Percentiles rank a stretch among this genome's conserved stretches.
phyloP scores from a whole-genome alignment of 2,329 filamentous ascomycete genomes.

The Cryphonectria parasitica region DNA sequence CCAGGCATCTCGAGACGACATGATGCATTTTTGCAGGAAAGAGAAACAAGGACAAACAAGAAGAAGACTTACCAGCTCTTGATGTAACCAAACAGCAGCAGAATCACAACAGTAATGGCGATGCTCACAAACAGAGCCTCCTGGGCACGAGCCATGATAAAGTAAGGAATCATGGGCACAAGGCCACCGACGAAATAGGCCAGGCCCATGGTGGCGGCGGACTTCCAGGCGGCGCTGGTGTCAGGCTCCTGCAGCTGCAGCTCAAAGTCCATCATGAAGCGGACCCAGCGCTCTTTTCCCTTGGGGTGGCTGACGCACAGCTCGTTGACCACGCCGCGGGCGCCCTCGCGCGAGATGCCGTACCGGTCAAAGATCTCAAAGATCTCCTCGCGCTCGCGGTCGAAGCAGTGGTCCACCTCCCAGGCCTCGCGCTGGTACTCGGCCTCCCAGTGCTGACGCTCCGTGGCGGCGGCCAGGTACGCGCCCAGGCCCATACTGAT shows the following conservation, averaged over 20 bases:
- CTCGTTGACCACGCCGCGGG: slow-evolving; percentile 52
- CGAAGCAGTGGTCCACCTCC: slow-evolving; percentile 48
- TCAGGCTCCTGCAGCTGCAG: slow-evolving; percentile 51
- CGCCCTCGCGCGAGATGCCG: slow-evolving; percentile 48
- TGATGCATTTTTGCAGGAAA: neutral
- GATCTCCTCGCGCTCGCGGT: slow-evolving; percentile 50
- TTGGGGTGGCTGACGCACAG: slow-evolving; percentile 46
- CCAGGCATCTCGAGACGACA: neutral
- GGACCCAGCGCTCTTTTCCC: slow-evolving; percentile 51
- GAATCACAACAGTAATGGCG: slow-evolving; percentile 60
- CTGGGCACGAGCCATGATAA: slow-evolving; percentile 53
- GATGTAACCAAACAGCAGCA: slow-evolving; percentile 67
- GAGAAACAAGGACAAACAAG: neutral
- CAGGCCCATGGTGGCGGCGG: slow-evolving; percentile 67
- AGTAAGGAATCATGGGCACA: slow-evolving; percentile 73
- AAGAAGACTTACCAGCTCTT: slow-evolving; percentile 53
- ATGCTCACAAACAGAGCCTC: slow-evolving; percentile 63
- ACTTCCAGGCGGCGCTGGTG: slow-evolving; percentile 53
- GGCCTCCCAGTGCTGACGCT: slow-evolving; percentile 54
- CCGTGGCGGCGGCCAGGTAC: slow-evolving; percentile 68
- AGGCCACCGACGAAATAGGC: slow-evolving; percentile 74
- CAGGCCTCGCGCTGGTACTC: slow-evolving; percentile 50
- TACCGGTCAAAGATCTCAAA: slow-evolving; percentile 53
- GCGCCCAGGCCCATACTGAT: slow-evolving; percentile 80
- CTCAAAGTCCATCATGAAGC: slow-evolving; percentile 65